Percentiles rank a stretch among this genome's conserved stretches.
phyloP scores from a whole-genome alignment of 1,284 basidiomycete genomes.

The Tylopilus orsonianus region DNA sequence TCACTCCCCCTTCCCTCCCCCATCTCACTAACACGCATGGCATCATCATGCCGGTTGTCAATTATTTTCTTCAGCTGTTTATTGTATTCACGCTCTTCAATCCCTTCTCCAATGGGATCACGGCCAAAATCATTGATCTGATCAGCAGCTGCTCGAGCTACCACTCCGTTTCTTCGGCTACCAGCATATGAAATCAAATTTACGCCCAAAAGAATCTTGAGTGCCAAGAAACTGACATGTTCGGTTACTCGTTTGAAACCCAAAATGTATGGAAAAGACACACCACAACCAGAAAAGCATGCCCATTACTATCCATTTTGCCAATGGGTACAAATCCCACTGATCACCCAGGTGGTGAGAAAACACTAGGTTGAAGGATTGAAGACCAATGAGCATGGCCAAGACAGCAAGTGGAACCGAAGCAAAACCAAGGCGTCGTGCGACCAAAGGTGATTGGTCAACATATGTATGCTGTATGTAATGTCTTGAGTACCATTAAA shows the following conservation, averaged over 20 bases:
- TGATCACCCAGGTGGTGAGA: slow-evolving; percentile 43
- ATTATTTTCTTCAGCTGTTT: slow-evolving; percentile 73
- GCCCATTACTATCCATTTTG: slow-evolving; percentile 67
- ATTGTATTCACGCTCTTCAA: slow-evolving; percentile 84
- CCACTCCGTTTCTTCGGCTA: slow-evolving; percentile 72
- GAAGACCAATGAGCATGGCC: slow-evolving; percentile 84
- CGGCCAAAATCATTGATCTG: slow-evolving; percentile 82
- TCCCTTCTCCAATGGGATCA: slow-evolving; percentile 83
- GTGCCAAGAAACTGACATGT: slow-evolving; percentile 62
- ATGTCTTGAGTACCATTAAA: slow-evolving; percentile 10
- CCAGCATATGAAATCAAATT: slow-evolving; percentile 84
- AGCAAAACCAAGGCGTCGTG: slow-evolving; percentile 91
- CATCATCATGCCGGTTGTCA: slow-evolving; percentile 69
- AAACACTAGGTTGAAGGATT: slow-evolving; percentile 71
- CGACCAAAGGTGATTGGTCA: slow-evolving; percentile 94
- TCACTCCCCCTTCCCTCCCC: slow-evolving; percentile 43
- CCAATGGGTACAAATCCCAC: slow-evolving; percentile 41
- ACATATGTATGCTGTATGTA: slow-evolving; percentile 76
- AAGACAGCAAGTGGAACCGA: slow-evolving; percentile 91
- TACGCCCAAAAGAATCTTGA: slow-evolving; percentile 89
- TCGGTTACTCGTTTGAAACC: neutral
- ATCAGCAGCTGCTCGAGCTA: slow-evolving; percentile 68
- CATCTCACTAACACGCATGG: slow-evolving; percentile 65
- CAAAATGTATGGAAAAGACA: slow-evolving; percentile 16
- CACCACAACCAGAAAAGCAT: slow-evolving; percentile 82